Evolutionary conservation across 257 asterid species (phyloP).

Genomic region (Linaria vulgaris): DNA sequence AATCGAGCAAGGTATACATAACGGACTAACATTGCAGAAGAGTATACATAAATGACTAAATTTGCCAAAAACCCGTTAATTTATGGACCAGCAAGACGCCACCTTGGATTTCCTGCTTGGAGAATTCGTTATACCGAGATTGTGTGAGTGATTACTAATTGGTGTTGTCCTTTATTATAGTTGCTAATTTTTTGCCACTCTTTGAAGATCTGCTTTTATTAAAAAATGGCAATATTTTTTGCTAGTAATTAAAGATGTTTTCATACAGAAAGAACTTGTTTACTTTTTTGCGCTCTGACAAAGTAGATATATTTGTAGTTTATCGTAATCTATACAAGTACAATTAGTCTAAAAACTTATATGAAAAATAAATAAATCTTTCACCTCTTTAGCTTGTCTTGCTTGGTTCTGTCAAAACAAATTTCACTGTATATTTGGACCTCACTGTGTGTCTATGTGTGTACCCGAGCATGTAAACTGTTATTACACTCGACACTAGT

Average conservation of each 20-base stretch:
- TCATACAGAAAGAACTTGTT: neutral
- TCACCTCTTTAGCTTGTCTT: neutral
- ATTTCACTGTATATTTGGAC: no score
- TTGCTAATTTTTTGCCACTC: no score
- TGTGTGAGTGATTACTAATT: conserved; percentile 77
- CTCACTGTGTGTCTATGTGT: no score
- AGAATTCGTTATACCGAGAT: conserved; percentile 94
- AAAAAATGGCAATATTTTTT: neutral
- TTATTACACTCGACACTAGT: neutral
- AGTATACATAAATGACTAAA: no score
- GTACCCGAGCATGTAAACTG: neutral
- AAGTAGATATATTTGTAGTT: no score
- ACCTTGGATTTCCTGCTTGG: conserved; percentile 95
- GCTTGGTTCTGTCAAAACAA: no score
- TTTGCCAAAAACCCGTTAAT: no score
- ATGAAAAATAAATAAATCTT: neutral
- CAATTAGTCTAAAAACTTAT: neutral
- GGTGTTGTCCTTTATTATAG: neutral
- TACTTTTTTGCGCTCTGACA: no score
- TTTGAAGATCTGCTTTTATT: no score
- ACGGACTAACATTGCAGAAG: no score
- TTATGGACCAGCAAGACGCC: conserved; percentile 91
- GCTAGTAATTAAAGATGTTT: conserved; percentile 9
- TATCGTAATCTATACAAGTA: no score
- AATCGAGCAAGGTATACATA: no score